Conservation (phyloP, 306 rosid genomes). For the Prinsepia uniflora region DNA sequence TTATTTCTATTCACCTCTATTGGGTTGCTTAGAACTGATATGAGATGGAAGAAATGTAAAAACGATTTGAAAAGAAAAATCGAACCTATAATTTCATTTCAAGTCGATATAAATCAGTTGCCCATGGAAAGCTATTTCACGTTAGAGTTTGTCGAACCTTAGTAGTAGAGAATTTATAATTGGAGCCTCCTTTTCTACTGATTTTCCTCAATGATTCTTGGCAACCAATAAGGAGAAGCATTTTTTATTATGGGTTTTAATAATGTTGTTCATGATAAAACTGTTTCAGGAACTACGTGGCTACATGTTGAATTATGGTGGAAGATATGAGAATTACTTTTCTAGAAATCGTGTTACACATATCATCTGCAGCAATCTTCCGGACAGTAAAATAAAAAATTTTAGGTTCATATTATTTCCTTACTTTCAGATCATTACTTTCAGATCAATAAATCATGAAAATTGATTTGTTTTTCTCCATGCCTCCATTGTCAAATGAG, state of each 20-base stretch:
- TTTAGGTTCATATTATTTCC: constrained; percentile 48
- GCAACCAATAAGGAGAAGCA: neutral
- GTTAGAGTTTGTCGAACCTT: neutral
- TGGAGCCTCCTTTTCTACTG: neutral
- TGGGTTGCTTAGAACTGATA: constrained; percentile 10
- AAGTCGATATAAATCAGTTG: neutral
- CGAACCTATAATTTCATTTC: neutral
- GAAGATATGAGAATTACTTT: constrained; percentile 86
- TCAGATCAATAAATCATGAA: neutral
- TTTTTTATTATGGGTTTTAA: constrained; percentile 2
- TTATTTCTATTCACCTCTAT: constrained; percentile 1
- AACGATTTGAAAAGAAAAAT: neutral
- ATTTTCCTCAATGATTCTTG: neutral
- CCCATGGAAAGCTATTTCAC: neutral
- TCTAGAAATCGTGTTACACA: constrained; percentile 73
- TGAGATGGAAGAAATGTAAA: neutral
- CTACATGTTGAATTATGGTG: constrained; percentile 78
- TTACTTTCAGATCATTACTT: too few species aligned
- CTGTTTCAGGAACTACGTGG: constrained; percentile 72
- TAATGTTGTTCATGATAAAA: neutral
- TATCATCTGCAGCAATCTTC: constrained; percentile 84
- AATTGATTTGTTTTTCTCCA: neutral
- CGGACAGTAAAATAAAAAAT: constrained; percentile 69
- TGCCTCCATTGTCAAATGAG: neutral
- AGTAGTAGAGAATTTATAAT: neutral